A percentile compares a stretch with the other conserved stretches of the same genome.
Evolutionary conservation across 2,329 filamentous ascomycete genomes (phyloP).

Genomic region (Cercospora sesami): DNA sequence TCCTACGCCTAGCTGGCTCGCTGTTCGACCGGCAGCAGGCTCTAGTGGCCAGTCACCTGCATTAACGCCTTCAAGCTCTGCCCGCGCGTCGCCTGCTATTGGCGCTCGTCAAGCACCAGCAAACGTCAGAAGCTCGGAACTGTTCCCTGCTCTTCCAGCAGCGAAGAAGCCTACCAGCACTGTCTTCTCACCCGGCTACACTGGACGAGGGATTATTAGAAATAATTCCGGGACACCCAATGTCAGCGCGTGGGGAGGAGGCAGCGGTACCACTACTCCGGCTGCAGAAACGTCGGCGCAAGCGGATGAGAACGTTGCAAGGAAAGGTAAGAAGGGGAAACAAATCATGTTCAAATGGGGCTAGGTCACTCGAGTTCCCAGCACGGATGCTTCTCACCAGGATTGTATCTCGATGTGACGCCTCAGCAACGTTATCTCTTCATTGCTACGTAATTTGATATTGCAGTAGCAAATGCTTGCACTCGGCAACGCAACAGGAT

Average conservation of each 20-base stretch:
- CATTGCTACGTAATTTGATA: background rate
- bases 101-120: slow-evolving; percentile 39
- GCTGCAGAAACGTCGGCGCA: slow-evolving; percentile 20
- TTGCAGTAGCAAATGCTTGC: background rate
- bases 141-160: slow-evolving; percentile 79
- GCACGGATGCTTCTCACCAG: background rate
- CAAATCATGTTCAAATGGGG: slow-evolving; percentile 55
- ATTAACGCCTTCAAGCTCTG: slow-evolving; percentile 32
- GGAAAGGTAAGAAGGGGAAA: slow-evolving; percentile 53
- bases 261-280: slow-evolving; percentile 29
- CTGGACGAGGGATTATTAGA: slow-evolving; percentile 47
- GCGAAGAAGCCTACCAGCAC: slow-evolving; percentile 68
- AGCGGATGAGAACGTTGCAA: slow-evolving; percentile 39
- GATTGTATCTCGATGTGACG: background rate
- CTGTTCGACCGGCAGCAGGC: slow-evolving; percentile 31
- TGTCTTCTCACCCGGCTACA: slow-evolving; percentile 53
- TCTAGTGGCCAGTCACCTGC: slow-evolving; percentile 37
- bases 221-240: slow-evolving; percentile 43
- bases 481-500: background rate
- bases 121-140: slow-evolving; percentile 50
- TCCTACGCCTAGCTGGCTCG: slow-evolving; percentile 34
- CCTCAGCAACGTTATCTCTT: background rate
- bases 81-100: slow-evolving; percentile 37
- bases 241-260: slow-evolving; percentile 45
- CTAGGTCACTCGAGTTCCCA: slow-evolving; percentile 25